Evolutionary conservation across 805 yeast genomes (phyloP).

Genomic region (Clavispora fructus): DNA sequence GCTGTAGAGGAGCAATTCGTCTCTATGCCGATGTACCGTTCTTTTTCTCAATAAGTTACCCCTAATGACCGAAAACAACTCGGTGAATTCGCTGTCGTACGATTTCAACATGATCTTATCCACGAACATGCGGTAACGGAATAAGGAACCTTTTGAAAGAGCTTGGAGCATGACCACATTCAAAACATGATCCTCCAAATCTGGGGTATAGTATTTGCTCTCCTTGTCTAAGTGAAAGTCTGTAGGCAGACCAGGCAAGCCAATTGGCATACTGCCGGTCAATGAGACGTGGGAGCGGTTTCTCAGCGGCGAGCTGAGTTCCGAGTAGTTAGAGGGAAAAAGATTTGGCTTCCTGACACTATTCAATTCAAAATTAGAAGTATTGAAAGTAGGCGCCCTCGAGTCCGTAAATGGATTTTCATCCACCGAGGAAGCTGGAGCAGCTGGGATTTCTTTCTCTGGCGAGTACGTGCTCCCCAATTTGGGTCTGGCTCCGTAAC

Average conservation of each 20-base stretch:
- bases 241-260: neutral
- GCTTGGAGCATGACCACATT: conserved; percentile 58
- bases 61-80: conserved; percentile 47
- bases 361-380: conserved; percentile 1
- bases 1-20: conserved; percentile 23
- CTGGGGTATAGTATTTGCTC: conserved; percentile 1
- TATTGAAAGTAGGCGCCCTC: neutral
- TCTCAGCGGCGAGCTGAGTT: neutral
- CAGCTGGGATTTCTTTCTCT: neutral
- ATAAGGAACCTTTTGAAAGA: conserved; percentile 60
- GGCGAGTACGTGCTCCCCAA: conserved; percentile 7
- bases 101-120: conserved; percentile 57
- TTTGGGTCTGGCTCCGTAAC: conserved; percentile 15
- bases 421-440: neutral
- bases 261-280: too few relatives aligned
- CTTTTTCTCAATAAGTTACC: conserved; percentile 37
- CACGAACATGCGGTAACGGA: conserved; percentile 61
- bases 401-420: conserved; percentile 7
- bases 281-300: neutral
- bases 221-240: neutral
- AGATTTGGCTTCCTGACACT: conserved; percentile 4
- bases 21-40: conserved; percentile 31
- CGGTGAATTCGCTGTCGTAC: conserved; percentile 45
- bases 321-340: neutral
- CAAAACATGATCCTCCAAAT: conserved; percentile 3